phyloP scores from a whole-genome alignment of 1,139 yeast genomes.

The Candida sanyaensis region DNA sequence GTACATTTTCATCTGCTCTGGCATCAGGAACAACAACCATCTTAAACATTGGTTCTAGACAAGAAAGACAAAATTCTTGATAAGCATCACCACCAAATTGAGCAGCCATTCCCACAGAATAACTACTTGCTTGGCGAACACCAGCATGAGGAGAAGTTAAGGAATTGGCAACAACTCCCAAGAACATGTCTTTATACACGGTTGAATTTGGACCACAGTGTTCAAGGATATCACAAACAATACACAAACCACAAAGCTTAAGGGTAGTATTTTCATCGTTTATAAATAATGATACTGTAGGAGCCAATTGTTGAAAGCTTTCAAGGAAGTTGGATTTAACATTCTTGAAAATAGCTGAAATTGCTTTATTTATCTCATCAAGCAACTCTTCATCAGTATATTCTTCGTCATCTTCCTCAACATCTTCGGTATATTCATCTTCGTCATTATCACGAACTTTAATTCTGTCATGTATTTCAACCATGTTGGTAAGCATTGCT shows the following conservation, averaged over 20 bases:
- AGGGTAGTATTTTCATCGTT: conserved; percentile 68
- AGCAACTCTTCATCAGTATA: conserved; percentile 86
- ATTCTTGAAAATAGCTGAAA: conserved; percentile 73
- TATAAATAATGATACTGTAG: conserved; percentile 56
- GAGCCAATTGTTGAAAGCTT: conserved; percentile 60
- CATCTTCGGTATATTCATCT: conserved; percentile 71
- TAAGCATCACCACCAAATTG: conserved; percentile 71
- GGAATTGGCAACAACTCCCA: conserved; percentile 63
- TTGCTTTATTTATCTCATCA: conserved; percentile 80
- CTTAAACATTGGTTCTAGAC: conserved; percentile 73
- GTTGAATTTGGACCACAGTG: conserved; percentile 71
- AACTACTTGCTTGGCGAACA: conserved; percentile 86
- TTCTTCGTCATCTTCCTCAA: conserved; percentile 80
- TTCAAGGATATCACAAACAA: conserved; percentile 79
- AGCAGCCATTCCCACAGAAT: conserved; percentile 84
- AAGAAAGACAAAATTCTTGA: conserved; percentile 62
- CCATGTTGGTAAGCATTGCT: conserved; percentile 61
- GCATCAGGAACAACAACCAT: conserved; percentile 84
- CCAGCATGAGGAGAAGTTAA: conserved; percentile 69
- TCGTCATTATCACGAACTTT: conserved; percentile 70
- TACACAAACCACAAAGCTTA: conserved; percentile 77
- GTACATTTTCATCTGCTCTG: conserved; percentile 76
- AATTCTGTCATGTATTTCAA: conserved; percentile 71
- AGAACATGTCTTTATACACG: conserved; percentile 63
- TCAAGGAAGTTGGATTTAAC: conserved; percentile 60